Evolutionary conservation across 208 protist genomes (phyloP), one percentile per base, ranked within the genome.

Genomic region (Trypanosoma scelopori): DNA sequence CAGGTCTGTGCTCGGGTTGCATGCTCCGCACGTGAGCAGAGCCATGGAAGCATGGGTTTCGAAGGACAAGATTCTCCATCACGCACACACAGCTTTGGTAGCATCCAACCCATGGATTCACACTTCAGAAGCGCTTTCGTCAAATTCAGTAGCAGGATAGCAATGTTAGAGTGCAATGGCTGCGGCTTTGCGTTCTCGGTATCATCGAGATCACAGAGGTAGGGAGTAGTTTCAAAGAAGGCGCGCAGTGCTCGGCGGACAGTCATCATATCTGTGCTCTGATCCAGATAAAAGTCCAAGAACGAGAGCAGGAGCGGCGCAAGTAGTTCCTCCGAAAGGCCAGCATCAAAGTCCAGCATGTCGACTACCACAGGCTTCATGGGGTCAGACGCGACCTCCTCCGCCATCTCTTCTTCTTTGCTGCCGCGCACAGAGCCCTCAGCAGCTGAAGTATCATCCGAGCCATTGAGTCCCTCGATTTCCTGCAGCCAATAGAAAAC

Each of bases 261-360:
- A 37, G 56, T 35, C 7, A 35, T 35, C 18, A 35, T 42, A 11
- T 76, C 75, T 52, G 69, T 70, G 7, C 65, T 52, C 1, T 57
- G 42, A 50, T 79, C 63, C 6, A 71, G 15, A 52, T 85, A 78
- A 55, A 66, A 76, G 22, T 30, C 18, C 15, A 81, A 60, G 53
- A 70, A 79, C 1, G 71, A 56, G 48, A 76, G 67, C 16, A 85
- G 47, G 3, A 74, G 13, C 1, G 71, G 65, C 5, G 55, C 62
- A 0, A 81, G 43, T 5, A 81, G 58, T 22, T 47, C 55, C n/a
- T 55, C 25, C 3, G 47, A 51, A 16, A 81, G 49, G 3, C 65
- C 52, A 16, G 9, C 13, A 23, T 58, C 46, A 42, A 79, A 79
- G 25, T 71, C 52, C n/a, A 3, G 11, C 45, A 66, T 42, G 46